phyloP scores from a whole-genome alignment of 2,329 filamentous ascomycete species.

The Gliomastix tumulicola region DNA sequence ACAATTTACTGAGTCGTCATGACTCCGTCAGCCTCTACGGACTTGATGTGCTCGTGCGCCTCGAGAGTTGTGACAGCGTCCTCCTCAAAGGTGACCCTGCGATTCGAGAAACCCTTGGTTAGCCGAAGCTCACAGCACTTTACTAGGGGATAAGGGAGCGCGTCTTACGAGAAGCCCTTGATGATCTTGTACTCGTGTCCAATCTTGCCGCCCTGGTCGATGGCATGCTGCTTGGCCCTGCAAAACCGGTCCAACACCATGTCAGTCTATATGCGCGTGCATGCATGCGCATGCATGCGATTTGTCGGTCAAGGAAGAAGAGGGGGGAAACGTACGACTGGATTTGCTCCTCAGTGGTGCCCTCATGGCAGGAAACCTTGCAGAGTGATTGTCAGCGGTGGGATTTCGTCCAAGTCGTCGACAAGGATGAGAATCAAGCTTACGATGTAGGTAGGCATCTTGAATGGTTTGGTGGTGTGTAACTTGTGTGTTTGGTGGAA shows the following conservation, averaged over 20 bases:
- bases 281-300: too few relatives aligned
- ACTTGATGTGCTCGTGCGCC: conserved; percentile 62
- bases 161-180: conserved; percentile 78
- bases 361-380: conserved; percentile 80
- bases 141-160: background rate
- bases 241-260: too few relatives aligned
- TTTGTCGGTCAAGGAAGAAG: too few relatives aligned
- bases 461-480: conserved; percentile 12
- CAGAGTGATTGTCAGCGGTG: conserved; percentile 8
- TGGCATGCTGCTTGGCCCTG: conserved; percentile 71
- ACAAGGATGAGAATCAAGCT: conserved; percentile 8
- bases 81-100: conserved; percentile 65
- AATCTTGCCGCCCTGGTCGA: conserved; percentile 75
- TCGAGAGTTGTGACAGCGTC: conserved; percentile 61
- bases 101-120: background rate
- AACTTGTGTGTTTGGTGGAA: background rate
- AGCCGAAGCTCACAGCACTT: background rate
- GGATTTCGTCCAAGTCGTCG: background rate
- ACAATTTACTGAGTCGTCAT: conserved; percentile 62
- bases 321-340: conserved; percentile 44
- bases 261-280: too few relatives aligned
- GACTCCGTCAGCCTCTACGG: conserved; percentile 66
- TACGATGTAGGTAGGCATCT: conserved; percentile 53
- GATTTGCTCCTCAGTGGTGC: conserved; percentile 59
- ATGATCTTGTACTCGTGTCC: conserved; percentile 77